phyloP scores from a whole-genome alignment of 345 rosid genomes.

The Trapa bicornis region DNA sequence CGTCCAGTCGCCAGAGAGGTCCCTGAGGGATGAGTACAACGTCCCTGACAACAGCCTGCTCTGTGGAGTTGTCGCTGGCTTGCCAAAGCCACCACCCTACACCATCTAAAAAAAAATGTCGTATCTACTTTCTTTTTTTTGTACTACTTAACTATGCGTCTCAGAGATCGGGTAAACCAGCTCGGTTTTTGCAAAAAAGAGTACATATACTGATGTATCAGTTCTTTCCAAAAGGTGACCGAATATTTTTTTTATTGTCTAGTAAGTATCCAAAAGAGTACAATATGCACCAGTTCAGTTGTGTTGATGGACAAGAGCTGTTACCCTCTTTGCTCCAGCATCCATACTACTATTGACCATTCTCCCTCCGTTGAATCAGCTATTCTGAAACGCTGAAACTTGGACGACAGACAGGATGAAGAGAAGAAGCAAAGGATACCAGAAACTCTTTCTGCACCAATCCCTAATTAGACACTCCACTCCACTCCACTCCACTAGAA shows the following conservation, averaged over 20 bases:
- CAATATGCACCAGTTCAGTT: too few species aligned
- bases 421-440: background rate
- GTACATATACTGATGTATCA: constrained; percentile 1
- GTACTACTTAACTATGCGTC: background rate
- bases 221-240: background rate
- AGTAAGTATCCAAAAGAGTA: too few species aligned
- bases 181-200: too few species aligned
- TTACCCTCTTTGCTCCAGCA: too few species aligned
- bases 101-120: constrained; percentile 5
- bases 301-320: too few species aligned
- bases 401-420: constrained; percentile 10
- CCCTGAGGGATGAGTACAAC: constrained; percentile 18
- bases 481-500: background rate
- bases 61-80: constrained; percentile 4
- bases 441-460: background rate
- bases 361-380: background rate
- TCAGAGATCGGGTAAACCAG: background rate
- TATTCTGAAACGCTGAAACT: constrained; percentile 6
- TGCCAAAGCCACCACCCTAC: constrained; percentile 17
- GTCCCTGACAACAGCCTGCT: constrained; percentile 8
- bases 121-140: background rate
- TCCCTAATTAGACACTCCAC: constrained; percentile 4
- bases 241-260: background rate
- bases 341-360: too few species aligned
- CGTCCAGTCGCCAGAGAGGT: constrained; percentile 11